These are phyloP conservation scores for Cydonia oblonga DNA, from an alignment of 331 rosid species.

Conservation along the genomic window DNA sequence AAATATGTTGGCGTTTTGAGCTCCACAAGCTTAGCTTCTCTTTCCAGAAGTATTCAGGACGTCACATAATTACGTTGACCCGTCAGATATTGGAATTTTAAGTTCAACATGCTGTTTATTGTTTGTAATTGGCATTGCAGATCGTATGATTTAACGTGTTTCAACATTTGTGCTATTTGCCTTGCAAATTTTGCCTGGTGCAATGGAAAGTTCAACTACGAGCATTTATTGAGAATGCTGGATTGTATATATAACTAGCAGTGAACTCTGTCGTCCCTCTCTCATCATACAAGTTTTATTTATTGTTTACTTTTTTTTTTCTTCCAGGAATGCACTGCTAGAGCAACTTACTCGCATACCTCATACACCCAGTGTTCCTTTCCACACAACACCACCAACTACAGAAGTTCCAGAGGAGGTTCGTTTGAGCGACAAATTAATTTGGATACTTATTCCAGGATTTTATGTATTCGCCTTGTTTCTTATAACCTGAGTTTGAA, in stretches of 20 bases:
- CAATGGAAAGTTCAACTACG: background rate
- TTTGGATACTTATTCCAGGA: background rate
- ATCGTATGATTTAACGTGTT: background rate
- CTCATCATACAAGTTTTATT: background rate
- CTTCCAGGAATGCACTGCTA: constrained; percentile 40
- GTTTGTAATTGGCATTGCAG: background rate
- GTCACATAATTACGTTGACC: background rate
- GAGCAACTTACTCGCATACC: constrained; percentile 80
- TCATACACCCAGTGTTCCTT: constrained; percentile 82
- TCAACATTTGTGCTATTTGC: background rate
- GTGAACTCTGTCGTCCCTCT: background rate
- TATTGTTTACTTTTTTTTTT: background rate
- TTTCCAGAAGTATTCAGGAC: background rate
- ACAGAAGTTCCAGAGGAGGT: constrained; percentile 76
- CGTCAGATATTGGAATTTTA: background rate
- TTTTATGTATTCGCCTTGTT: constrained; percentile 4
- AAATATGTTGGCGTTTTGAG: background rate
- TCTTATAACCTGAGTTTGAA: constrained; percentile 15
- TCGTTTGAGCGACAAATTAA: background rate
- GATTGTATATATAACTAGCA: background rate
- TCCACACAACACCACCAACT: constrained; percentile 62
- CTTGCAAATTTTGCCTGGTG: background rate
- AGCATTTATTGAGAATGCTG: constrained; percentile 2
- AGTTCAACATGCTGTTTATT: background rate
- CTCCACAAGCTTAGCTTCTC: background rate